phyloP scores from a whole-genome alignment of 768 basidiomycete species.

The Clavaria fumosa region DNA sequence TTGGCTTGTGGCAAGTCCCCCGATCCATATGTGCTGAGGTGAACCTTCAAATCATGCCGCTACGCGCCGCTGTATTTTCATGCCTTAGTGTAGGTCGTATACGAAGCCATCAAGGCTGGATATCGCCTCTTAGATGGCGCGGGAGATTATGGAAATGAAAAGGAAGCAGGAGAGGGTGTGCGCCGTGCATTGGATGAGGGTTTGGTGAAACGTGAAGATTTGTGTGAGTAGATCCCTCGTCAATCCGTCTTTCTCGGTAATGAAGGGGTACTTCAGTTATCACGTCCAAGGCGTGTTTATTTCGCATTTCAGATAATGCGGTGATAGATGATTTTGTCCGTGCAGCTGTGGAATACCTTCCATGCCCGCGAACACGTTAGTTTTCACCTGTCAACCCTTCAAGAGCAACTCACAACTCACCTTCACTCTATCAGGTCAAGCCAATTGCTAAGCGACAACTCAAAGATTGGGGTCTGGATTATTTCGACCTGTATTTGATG shows the following conservation, averaged over 20 bases:
- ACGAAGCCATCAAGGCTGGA: constrained; percentile 72
- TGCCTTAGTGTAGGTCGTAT: constrained; percentile 42
- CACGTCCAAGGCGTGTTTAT: constrained; percentile 51
- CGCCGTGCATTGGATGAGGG: constrained; percentile 66
- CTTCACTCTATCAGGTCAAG: constrained; percentile 30
- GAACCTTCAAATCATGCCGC: constrained; percentile 2
- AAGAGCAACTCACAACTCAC: constrained; percentile 11
- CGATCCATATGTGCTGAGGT: constrained; percentile 47
- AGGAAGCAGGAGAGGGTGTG: constrained; percentile 69
- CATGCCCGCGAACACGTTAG: constrained; percentile 65
- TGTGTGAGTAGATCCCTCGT: constrained; percentile 37
- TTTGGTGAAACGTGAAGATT: constrained; percentile 73
- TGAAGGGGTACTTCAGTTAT: constrained; percentile 74
- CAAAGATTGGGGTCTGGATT: constrained; percentile 68
- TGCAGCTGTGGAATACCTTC: constrained; percentile 84
- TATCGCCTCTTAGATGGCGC: constrained; percentile 82
- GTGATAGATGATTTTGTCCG: constrained; percentile 1
- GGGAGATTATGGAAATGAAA: constrained; percentile 82
- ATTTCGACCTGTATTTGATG: constrained; percentile 67
- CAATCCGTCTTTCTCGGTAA: neutral
- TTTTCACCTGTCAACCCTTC: constrained; percentile 5
- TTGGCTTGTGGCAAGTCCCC: constrained; percentile 58
- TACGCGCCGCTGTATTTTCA: neutral
- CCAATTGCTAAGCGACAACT: constrained; percentile 47
- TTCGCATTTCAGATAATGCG: neutral